Base-by-base conservation (phyloP, 768 basidiomycete genomes). In the Tricholoma terreum region DNA sequence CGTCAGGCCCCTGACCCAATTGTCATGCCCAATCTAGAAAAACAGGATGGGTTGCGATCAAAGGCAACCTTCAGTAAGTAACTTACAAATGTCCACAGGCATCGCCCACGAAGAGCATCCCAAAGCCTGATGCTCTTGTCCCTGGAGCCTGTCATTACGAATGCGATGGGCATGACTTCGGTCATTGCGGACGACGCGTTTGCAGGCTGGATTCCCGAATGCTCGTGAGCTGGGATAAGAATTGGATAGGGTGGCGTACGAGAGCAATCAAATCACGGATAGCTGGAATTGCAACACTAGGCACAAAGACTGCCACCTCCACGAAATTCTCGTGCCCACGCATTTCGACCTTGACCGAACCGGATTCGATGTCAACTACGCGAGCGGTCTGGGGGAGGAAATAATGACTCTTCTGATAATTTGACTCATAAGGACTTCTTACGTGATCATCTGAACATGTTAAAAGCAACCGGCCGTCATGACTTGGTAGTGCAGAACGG, bases 51-150 rank as follows among this genome's bases (percentile, higher is more conserved):
- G 64, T 30, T 51, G 35, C 58, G 11, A 50, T 9, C 30, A 9
- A 22, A 45, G 22, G 6, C 45, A 21, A 50, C 27, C 7, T 24
- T 15, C 19, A 14, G 60, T 22, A 36, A 12, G 22, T n/a, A n/a
- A 67, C 77, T 52, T 55, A 84, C 84, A 43, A 89, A 75, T 36
- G 78, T 83, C 62, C 80, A 75, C 19, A 88, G 67, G 65, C 86
- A 80, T 67, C 85, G 86, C 1, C 90, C 88, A 15, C 78, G 80
- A 42, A 79, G 71, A 0, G 80, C 75, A 61, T 91, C 90, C 89
- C 89, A 91, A 6, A 91, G 69, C 63, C 83, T 84, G 70, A 91
- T 84, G 4, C 78, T 80, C 75, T 87, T 90, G 71, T 91, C 89
- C 63, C 89, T 74, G 15, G 86, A 85, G 0, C 85, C 86, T 0